A percentile compares a stretch with the other conserved stretches of the same genome.
Evolutionary conservation across 73 alveolate genomes (phyloP).

Genomic region (Paramecium biaurelia): DNA sequence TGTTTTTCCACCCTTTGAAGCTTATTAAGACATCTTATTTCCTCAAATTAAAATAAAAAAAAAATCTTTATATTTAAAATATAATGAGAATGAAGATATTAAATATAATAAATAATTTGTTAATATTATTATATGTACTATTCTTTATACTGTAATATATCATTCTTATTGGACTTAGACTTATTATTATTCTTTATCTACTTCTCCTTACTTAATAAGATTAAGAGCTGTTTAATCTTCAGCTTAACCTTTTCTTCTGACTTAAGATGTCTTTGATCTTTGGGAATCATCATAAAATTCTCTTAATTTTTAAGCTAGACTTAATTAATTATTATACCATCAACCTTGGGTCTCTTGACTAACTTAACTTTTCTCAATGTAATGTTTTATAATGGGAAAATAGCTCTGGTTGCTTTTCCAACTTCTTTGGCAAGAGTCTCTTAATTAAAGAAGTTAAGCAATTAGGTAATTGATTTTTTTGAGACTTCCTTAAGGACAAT

Average conservation of each 20-base stretch:
- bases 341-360: constrained; percentile 94
- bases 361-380: constrained; percentile 91
- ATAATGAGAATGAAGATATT: not conserved
- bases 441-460: constrained; percentile 74
- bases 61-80: constrained; percentile 8
- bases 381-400: constrained; percentile 94
- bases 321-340: constrained; percentile 51
- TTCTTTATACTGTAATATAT: not conserved
- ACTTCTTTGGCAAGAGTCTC: constrained; percentile 81
- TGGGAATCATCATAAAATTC: constrained; percentile 27
- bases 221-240: not conserved
- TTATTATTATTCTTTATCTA: not conserved
- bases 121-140: constrained; percentile 19
- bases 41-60: constrained; percentile 2
- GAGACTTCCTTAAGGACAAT: constrained; percentile 85
- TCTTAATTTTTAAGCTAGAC: not conserved
- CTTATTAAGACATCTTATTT: not conserved
- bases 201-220: not conserved
- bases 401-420: constrained; percentile 80
- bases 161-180: not conserved
- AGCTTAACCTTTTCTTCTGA: constrained; percentile 6
- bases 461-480: constrained; percentile 76
- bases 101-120: not conserved
- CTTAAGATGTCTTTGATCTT: not conserved
- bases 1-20: not conserved